phyloP scores from a whole-genome alignment of 78 protist genomes.

The Polysphondylium violaceum region DNA sequence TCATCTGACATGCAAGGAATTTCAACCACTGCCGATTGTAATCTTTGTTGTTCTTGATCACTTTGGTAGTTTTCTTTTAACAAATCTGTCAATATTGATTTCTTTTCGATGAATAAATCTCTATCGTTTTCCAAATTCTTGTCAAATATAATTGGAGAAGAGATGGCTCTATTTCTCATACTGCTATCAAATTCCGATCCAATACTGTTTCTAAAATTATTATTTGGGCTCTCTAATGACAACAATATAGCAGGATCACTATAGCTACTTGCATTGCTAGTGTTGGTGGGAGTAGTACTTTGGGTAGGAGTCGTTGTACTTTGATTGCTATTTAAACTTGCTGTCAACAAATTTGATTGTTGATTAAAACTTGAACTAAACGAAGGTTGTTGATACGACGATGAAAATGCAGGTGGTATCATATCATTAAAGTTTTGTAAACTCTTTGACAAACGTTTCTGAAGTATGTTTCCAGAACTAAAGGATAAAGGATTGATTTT shows the following conservation, averaged over 20 bases:
- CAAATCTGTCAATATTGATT: constrained; percentile 40
- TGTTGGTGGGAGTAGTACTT: background rate
- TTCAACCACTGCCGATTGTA: background rate
- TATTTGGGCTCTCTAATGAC: background rate
- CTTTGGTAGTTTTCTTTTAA: constrained; percentile 24
- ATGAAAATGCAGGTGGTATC: background rate
- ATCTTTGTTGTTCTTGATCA: background rate
- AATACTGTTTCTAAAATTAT: background rate
- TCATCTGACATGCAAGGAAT: background rate
- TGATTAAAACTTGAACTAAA: constrained; percentile 13
- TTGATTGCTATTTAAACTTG: background rate
- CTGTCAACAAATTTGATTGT: background rate
- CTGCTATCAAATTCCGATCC: constrained; percentile 21
- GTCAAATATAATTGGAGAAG: constrained; percentile 23
- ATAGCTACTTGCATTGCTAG: constrained; percentile 10
- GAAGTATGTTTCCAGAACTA: background rate
- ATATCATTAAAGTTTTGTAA: constrained; percentile 30
- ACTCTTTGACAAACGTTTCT: constrained; percentile 38
- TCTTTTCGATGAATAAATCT: constrained; percentile 7
- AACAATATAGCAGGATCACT: background rate
- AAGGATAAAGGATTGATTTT: constrained; percentile 6
- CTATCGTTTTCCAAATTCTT: background rate
- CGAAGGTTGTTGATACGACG: constrained; percentile 7
- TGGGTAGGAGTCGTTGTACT: background rate
- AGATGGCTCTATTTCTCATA: background rate